Base-by-base conservation (phyloP, 1,284 basidiomycete species). In the Leccinum pallidistipes region DNA sequence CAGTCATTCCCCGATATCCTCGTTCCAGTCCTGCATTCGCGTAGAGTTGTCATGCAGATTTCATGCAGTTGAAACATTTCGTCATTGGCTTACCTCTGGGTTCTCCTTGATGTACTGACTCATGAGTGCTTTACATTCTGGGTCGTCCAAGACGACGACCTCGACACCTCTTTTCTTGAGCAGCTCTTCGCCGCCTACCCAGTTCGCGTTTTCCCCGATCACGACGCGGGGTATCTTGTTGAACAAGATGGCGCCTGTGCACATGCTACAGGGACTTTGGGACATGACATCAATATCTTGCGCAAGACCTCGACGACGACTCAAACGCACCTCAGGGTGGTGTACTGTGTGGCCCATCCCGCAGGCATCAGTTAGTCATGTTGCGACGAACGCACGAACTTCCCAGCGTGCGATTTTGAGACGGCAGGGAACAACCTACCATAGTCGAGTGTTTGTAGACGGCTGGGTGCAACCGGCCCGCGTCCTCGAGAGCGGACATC, bases 171-270 rank as follows among this genome's bases (percentile, higher is more conserved):
- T 73, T 18, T 68, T 70, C 36, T 74, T 77, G 18, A 87, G 75
- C 14, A 85, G 69, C 7, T 81, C 80, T 64, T 86, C 85, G 0
- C 76, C 79, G 9, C 83, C 83, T 3, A 76, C 63, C 65, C 79
- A 84, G 57, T 77, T 87, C 11, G 58, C 38, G 64, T 85, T 84
- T 68, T 87, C 86, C 7, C 84, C 85, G 52, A 87, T 81, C 14
- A 88, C 85, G 8, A 87, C 80, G 10, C 85, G 79, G 5, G 82
- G 83, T 31, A 87, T 85, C 57, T 80, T 80, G 72, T 86, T 87
- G 3, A 87, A 75, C 24, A 86, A 65, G 40, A 85, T 82, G 1
- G 86, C 82, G 11, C 85, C 86, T 2, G 83, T 80, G 65, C 86
- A 87, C 86, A 86, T 86, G 61, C 74, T 80, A 63, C 86, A 87